Evolutionary conservation across 108 stramenopile genomes (phyloP), one percentile per base, ranked within the genome.

Genomic region (Schizochytrium sp.): DNA sequence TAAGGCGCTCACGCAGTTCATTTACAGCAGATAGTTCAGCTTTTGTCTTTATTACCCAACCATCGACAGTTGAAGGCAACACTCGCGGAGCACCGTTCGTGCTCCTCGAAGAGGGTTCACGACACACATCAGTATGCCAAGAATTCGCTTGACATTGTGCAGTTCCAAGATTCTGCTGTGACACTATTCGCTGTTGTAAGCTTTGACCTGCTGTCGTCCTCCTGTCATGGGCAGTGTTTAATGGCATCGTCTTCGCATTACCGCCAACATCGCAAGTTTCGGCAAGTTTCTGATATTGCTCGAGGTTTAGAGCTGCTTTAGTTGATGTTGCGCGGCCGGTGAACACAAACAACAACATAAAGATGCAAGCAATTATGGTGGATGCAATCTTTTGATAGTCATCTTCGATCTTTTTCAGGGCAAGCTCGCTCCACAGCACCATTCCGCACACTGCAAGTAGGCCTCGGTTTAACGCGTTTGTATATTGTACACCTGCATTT

Each of bases 1-100:
- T 5, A 38, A 83, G 76, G 28, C 76, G 76, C 8, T 83, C 76
- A 10, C 76, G 76, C 45, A 88, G 88, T 50, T 72, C 45, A 44
- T 61, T 28, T 46, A 88, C 88, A 13, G 69, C 42, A 2, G 49
- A 61, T 15, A 88, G 46, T n/a, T 69, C 89, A 8, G 46, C 83
- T 4, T 69, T 45, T 12, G 57, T 56, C 89, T 88, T 88, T 57
- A 87, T 72, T 3, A 89, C 76, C 76, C 76, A 83, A 1, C 76
- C 76, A 40, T 83, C 76, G 17, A 83, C 47, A 40, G 76, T 83
- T 42, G 76, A 83, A 8, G 64, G 64, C 64, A 69, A 44, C 28
- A 28, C 28, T 28, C 28, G 28, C 28, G 28, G 28, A 28, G 28
- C 28, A 28, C 28, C 28, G 28, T 28, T 28, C 28, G 28, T 28